A percentile compares a stretch with the other conserved stretches of the same genome.
These are phyloP conservation scores for Pythium angustatum DNA, from an alignment of 352 stramenopile genomes.

Conservation along the genomic window DNA sequence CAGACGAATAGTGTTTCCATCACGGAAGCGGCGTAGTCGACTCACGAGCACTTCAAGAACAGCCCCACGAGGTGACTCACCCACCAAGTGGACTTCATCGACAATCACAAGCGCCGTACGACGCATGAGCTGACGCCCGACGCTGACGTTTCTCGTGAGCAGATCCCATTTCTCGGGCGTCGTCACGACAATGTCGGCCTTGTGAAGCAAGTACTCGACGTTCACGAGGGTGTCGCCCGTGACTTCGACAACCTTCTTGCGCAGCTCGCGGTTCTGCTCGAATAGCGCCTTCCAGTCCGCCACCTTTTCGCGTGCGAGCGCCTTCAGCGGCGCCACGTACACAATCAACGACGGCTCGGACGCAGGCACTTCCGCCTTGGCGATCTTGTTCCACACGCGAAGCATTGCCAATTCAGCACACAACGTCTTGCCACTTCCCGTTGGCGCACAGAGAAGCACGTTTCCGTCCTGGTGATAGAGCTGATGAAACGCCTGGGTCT, in stretches of 20 bases:
- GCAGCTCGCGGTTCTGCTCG: slow-evolving; percentile 72
- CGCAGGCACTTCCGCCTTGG: slow-evolving; percentile 34
- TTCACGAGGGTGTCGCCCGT: slow-evolving; percentile 97
- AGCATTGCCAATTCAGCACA: slow-evolving; percentile 97
- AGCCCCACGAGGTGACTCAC: slow-evolving; percentile 92
- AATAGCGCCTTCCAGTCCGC: slow-evolving; percentile 96
- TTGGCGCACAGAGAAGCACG: slow-evolving; percentile 96
- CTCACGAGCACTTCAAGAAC: slow-evolving; percentile 92
- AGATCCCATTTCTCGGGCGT: slow-evolving; percentile 99
- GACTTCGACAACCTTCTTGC: slow-evolving; percentile 95
- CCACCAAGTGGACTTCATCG: slow-evolving; percentile 98
- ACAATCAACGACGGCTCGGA: slow-evolving; percentile 78
- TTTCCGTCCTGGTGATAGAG: slow-evolving; percentile 97
- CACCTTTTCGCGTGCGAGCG: slow-evolving; percentile 95
- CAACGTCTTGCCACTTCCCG: slow-evolving; percentile 96
- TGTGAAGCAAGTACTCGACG: slow-evolving; percentile 82
- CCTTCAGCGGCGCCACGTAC: slow-evolving; percentile 98
- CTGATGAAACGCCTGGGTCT: slow-evolving; percentile 98
- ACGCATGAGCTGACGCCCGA: slow-evolving; percentile 67
- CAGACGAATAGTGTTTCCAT: slow-evolving; percentile 85
- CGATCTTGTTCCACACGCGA: slow-evolving; percentile 85
- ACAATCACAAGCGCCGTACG: slow-evolving; percentile 92
- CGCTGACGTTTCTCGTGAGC: slow-evolving; percentile 91
- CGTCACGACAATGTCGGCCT: slow-evolving; percentile 96
- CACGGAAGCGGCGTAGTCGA: slow-evolving; percentile 66